phyloP scores from a whole-genome alignment of 352 stramenopile genomes.

The Globisporangium viniferum region DNA sequence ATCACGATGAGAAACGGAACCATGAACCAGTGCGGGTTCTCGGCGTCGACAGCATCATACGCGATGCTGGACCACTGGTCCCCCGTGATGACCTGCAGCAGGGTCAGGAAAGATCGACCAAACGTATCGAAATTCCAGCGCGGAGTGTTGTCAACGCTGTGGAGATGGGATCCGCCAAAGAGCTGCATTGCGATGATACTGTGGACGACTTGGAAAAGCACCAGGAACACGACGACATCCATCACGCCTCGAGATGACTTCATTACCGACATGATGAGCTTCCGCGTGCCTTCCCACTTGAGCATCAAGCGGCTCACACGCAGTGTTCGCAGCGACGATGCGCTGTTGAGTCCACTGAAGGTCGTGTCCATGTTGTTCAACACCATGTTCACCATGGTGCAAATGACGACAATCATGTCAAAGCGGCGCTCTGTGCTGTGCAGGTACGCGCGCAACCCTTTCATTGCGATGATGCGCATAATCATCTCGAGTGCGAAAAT shows the following conservation, averaged over 20 bases:
- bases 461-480: constrained; percentile 53
- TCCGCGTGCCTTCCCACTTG: constrained; percentile 76
- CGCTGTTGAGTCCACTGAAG: constrained; percentile 62
- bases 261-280: constrained; percentile 72
- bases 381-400: constrained; percentile 66
- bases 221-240: constrained; percentile 71
- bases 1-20: constrained; percentile 73
- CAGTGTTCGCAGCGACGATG: constrained; percentile 66
- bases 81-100: constrained; percentile 75
- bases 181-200: constrained; percentile 78
- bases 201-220: constrained; percentile 75
- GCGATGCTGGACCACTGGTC: constrained; percentile 77
- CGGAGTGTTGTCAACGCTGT: constrained; percentile 39
- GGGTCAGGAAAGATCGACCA: constrained; percentile 60
- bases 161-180: constrained; percentile 55
- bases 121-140: constrained; percentile 83
- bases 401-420: constrained; percentile 67
- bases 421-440: constrained; percentile 64
- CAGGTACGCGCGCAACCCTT: constrained; percentile 44
- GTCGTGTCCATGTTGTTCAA: constrained; percentile 51
- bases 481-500: constrained; percentile 69
- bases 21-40: constrained; percentile 62
- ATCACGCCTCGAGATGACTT: constrained; percentile 79
- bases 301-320: constrained; percentile 74
- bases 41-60: constrained; percentile 70